A percentile compares a stretch with the other conserved stretches of the same genome.
These are phyloP conservation scores for Ophiostoma angusticollis DNA, from an alignment of 2,329 filamentous ascomycete species.

Conservation along the genomic window DNA sequence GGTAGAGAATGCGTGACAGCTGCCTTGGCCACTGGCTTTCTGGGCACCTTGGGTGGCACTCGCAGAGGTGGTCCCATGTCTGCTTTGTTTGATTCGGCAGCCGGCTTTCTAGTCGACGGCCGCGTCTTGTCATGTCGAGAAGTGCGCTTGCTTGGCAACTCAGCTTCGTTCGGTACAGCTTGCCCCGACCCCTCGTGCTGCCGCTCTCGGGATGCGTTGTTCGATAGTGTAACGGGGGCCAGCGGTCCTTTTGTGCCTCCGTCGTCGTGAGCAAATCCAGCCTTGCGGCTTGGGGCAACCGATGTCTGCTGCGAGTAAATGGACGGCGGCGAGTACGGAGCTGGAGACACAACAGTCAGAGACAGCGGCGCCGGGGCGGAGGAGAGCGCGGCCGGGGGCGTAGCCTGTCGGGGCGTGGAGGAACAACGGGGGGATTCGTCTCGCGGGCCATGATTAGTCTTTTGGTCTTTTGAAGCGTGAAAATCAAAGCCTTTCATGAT, in stretches of 20 bases:
- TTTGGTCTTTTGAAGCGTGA: background rate
- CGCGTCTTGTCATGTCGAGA: slow-evolving; percentile 21
- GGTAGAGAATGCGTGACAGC: too few relatives aligned
- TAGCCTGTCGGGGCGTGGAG: background rate
- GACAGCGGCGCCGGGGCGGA: background rate
- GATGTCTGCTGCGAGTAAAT: background rate
- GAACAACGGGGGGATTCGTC: slow-evolving; percentile 1
- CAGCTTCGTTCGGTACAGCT: too few relatives aligned
- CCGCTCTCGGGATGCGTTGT: too few relatives aligned
- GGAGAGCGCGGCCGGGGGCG: background rate
- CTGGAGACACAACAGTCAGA: background rate
- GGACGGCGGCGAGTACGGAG: background rate
- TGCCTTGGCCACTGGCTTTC: too few relatives aligned
- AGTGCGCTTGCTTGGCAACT: too few relatives aligned
- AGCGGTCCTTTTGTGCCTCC: background rate
- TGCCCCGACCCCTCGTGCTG: too few relatives aligned
- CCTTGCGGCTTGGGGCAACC: background rate
- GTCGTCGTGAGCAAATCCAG: background rate
- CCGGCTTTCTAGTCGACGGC: background rate
- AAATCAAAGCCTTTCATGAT: background rate
- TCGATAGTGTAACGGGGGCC: too few relatives aligned
- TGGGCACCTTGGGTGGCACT: too few relatives aligned
- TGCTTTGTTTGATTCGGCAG: background rate
- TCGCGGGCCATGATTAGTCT: slow-evolving; percentile 2
- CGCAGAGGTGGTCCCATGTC: too few relatives aligned